Conservation (phyloP, 768 basidiomycete genomes). For the Lenzites betulinus region DNA sequence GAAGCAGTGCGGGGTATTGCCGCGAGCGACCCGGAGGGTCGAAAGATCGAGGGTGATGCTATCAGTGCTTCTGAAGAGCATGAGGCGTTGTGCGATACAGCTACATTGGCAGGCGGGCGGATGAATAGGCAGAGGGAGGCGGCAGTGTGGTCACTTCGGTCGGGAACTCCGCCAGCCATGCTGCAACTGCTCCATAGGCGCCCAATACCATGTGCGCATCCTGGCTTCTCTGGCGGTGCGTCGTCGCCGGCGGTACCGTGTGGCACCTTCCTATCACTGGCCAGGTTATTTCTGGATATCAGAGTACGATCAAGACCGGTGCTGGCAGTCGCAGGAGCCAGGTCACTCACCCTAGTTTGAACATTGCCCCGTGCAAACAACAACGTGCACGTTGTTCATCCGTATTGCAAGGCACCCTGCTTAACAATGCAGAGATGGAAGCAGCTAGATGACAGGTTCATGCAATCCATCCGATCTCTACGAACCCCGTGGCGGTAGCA, state of each 20-base stretch:
- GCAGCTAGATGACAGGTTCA: no score
- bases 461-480: background rate
- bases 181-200: background rate
- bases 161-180: constrained; percentile 3
- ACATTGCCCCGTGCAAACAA: no score
- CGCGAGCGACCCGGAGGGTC: background rate
- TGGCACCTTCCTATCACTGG: background rate
- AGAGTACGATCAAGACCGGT: background rate
- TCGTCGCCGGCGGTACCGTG: constrained; percentile 3
- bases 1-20: constrained; percentile 3
- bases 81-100: background rate
- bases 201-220: constrained; percentile 7
- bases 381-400: no score
- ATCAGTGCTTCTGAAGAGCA: constrained; percentile 7
- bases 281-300: background rate
- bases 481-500: background rate
- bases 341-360: no score
- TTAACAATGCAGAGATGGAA: no score
- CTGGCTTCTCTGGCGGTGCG: constrained; percentile 8
- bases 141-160: constrained; percentile 7
- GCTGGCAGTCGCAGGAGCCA: no score
- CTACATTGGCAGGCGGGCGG: background rate
- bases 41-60: background rate
- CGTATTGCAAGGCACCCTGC: no score
- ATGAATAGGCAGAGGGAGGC: background rate